These are phyloP conservation scores for Sphagnum fallax DNA, from an alignment of 228 moss, liverwort and hornwort species.

Conservation along the genomic window DNA sequence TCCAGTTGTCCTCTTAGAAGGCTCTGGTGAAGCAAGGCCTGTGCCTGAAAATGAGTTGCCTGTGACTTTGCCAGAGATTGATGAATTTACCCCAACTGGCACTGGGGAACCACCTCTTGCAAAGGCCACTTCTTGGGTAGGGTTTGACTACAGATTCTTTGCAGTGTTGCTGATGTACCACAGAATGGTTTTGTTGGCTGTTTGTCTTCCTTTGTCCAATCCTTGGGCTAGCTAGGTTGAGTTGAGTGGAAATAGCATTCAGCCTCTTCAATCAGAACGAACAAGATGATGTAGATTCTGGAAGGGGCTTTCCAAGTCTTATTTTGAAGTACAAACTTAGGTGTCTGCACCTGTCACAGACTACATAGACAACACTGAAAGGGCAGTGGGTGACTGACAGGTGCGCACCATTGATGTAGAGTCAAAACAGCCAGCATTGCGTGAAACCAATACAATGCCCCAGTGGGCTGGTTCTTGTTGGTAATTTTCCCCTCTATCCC, in stretches of 20 bases:
- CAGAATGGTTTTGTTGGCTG: background rate
- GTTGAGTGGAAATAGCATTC: too few relatives aligned
- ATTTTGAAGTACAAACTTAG: too few relatives aligned
- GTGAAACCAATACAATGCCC: constrained; percentile 98
- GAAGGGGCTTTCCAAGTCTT: too few relatives aligned
- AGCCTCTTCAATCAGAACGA: too few relatives aligned
- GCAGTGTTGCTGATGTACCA: background rate
- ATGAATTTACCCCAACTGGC: constrained; percentile 89
- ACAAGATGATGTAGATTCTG: too few relatives aligned
- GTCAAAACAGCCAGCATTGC: constrained; percentile 59
- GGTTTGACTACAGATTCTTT: background rate
- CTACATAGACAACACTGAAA: too few relatives aligned
- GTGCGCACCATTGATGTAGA: constrained; percentile 57
- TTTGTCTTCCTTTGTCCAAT: too few relatives aligned
- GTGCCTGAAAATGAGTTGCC: constrained; percentile 79
- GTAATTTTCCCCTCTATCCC: constrained; percentile 19
- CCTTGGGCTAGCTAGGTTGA: too few relatives aligned
- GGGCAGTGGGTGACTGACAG: constrained; percentile 22
- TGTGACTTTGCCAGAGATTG: constrained; percentile 79
- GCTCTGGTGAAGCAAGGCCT: constrained; percentile 53
- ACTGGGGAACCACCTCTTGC: constrained; percentile 94
- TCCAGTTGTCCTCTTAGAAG: constrained; percentile 68
- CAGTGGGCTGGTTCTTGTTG: constrained; percentile 99
- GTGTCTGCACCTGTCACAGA: too few relatives aligned
- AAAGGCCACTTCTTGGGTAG: constrained; percentile 85